A percentile compares a stretch with the other conserved stretches of the same genome.
Conservation (phyloP, 257 asterid genomes). For the Salvia hispanica region DNA sequence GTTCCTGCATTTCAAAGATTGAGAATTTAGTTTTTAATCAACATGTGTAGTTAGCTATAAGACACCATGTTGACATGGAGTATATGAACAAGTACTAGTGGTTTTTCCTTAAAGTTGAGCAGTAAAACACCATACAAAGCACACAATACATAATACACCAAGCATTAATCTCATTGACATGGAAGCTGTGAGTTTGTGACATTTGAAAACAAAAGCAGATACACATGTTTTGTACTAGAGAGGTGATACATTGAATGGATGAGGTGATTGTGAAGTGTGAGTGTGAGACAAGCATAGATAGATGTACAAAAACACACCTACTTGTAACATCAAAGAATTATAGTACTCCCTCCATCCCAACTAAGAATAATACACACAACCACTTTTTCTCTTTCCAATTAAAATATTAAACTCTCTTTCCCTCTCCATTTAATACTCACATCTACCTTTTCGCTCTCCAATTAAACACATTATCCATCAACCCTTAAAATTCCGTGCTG, state of each 20-base stretch:
- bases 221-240: slow-evolving; percentile 1
- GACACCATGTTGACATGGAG: slow-evolving; percentile 1
- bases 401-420: no score
- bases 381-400: no score
- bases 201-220: slow-evolving; percentile 4
- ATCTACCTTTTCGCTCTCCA: no score
- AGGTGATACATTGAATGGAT: neutral
- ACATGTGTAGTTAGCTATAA: slow-evolving; percentile 20
- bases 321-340: neutral
- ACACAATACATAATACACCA: neutral
- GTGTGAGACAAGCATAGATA: neutral
- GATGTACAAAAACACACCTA: slow-evolving; percentile 3
- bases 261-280: slow-evolving; percentile 11
- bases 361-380: no score
- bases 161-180: no score
- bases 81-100: neutral
- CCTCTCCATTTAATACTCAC: no score
- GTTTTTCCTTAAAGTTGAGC: slow-evolving; percentile 4
- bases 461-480: no score
- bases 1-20: slow-evolving; percentile 55
- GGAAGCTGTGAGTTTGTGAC: neutral
- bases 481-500: no score
- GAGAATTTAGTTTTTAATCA: slow-evolving; percentile 20
- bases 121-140: neutral
- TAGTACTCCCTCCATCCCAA: no score